Percentiles rank a stretch among this genome's conserved stretches.
Evolutionary conservation across 257 asterid genomes (phyloP).

Genomic region (Solanum tarijense): DNA sequence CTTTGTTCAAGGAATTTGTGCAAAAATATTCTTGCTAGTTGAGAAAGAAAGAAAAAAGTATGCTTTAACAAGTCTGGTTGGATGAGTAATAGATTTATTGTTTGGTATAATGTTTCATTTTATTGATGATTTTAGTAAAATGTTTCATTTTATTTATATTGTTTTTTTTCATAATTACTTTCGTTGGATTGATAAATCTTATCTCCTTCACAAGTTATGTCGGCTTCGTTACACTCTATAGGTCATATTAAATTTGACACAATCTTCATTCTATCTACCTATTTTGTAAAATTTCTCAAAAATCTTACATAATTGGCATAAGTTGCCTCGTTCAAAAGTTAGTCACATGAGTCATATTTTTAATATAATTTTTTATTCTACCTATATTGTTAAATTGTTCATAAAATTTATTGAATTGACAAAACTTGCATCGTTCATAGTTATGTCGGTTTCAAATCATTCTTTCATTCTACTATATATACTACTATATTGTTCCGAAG

Average conservation of each 20-base stretch:
- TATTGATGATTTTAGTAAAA: background rate
- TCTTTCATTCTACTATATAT: too few relatives aligned
- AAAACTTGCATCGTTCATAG: background rate
- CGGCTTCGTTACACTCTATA: too few relatives aligned
- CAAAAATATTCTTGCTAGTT: background rate
- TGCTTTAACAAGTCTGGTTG: background rate
- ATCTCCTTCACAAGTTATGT: too few relatives aligned
- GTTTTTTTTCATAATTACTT: too few relatives aligned
- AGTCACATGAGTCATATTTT: too few relatives aligned
- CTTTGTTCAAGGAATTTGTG: background rate
- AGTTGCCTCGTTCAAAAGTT: background rate
- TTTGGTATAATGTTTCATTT: too few relatives aligned
- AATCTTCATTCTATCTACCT: fast-evolving
- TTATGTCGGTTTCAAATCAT: background rate
- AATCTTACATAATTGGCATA: background rate
- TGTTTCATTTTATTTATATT: background rate
- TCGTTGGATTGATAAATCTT: too few relatives aligned
- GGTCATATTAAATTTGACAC: background rate
- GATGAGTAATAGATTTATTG: background rate
- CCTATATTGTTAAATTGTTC: background rate
- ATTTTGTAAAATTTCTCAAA: background rate
- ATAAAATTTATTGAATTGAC: background rate
- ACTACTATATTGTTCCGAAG: background rate
- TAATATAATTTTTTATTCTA: background rate
- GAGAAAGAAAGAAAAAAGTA: background rate